phyloP scores from a whole-genome alignment of 2,329 filamentous ascomycete genomes.

The Metarhizium humberi region DNA sequence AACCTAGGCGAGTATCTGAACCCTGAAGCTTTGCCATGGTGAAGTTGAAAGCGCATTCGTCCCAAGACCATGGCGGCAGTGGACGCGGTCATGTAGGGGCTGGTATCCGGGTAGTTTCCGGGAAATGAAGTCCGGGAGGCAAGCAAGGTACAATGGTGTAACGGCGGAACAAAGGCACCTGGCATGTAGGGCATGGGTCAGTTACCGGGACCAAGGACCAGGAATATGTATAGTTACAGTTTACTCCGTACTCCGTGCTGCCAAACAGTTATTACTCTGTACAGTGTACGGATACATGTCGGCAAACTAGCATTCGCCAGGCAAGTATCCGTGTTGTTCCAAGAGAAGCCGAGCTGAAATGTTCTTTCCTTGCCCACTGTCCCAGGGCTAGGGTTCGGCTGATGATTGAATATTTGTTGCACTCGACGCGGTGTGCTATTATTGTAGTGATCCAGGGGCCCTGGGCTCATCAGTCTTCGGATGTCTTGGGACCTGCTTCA shows the following conservation, averaged over 20 bases:
- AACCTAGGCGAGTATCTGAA: background rate
- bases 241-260: background rate
- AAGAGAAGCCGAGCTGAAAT: background rate
- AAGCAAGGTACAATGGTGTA: background rate
- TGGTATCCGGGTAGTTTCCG: constrained; percentile 5
- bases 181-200: constrained; percentile 1
- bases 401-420: background rate
- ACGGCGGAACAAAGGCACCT: background rate
- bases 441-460: background rate
- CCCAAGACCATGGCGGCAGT: background rate
- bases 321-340: background rate
- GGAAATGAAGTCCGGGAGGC: constrained; percentile 2
- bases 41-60: background rate
- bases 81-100: background rate
- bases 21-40: background rate
- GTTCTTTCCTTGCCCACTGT: background rate
- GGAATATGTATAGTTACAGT: background rate
- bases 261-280: background rate
- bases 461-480: background rate
- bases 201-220: constrained; percentile 2
- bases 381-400: background rate
- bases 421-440: background rate
- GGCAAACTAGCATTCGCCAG: background rate
- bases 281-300: background rate
- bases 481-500: background rate